Evolutionary conservation across 257 asterid genomes (phyloP), one percentile per base, ranked within the genome.

Genomic region (Cynanchum wilfordii): DNA sequence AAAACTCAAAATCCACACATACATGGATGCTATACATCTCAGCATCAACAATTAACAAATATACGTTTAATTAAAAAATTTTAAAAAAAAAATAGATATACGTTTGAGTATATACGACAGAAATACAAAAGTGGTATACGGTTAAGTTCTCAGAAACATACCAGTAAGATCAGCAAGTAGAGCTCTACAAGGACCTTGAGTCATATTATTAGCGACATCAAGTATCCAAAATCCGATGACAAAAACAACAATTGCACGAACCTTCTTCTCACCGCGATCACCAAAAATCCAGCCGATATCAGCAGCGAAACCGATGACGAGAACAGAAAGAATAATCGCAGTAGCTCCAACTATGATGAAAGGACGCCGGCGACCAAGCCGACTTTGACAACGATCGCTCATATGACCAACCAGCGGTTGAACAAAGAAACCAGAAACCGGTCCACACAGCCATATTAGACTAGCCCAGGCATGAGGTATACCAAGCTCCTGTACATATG

Each of bases 171-270:
- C 96, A 75, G 91, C 96, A 25, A 92, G 96, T 15, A 92, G 86
- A 30, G 98, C 98, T 63, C 98, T 89, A 56, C 96, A 88, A 24
- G 96, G 96, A 11, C 96, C 98, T 76, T 92, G 96, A 42, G 95
- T 92, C 96, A 84, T 83, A 76, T 92, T 88, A 81, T 88, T 89
- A 2, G 97, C 93, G 29, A 92, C 92, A 70, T 92, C 96, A 30
- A 92, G 96, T 45, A 92, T 78, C 98, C 96, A 92, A 82, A 92
- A 92, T 44, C 96, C 96, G 3, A 88, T 1, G 3, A 92, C 86
- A 75, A 87, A 92, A 64, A 83, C 90, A 66, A 69, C 89, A 40
- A 90, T 82, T 29, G 98, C 92, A 1, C 98, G 80, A 10, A 79
- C 66, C 75, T 82, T 92, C 4, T 68, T 79, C 44, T 42, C 78